phyloP scores from a whole-genome alignment of 2,329 filamentous ascomycete genomes.

The Penicillium decumbens region DNA sequence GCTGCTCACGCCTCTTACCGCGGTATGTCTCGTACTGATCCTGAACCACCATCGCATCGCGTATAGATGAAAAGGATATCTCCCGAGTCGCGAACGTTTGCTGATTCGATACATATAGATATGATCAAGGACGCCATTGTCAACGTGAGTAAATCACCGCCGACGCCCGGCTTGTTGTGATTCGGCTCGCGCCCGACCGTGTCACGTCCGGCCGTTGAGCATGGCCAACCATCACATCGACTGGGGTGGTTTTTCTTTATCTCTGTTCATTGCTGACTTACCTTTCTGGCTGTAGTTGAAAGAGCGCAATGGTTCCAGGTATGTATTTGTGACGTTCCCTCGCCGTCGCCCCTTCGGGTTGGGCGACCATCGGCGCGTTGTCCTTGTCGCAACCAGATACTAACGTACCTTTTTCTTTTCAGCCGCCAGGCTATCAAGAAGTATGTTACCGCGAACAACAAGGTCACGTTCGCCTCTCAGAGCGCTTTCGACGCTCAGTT shows the following conservation, averaged over 20 bases:
- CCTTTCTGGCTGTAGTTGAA: conserved; percentile 54
- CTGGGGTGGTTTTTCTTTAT: conserved; percentile 20
- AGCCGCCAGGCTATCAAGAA: conserved; percentile 71
- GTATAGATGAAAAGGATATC: conserved; percentile 32
- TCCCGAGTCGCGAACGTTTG: conserved; percentile 50
- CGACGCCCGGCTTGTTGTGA: conserved; percentile 45
- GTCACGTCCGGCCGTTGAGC: conserved; percentile 30
- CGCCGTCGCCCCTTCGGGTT: conserved; percentile 17
- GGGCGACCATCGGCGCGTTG: conserved; percentile 24
- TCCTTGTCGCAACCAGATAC: conserved; percentile 18
- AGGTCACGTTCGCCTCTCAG: conserved; percentile 52
- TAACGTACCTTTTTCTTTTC: conserved; percentile 33
- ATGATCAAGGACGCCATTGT: conserved; percentile 71
- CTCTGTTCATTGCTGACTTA: conserved; percentile 45
- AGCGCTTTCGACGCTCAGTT: conserved; percentile 67
- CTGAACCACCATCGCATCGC: conserved; percentile 46
- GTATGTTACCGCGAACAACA: conserved; percentile 69
- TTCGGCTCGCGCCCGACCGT: conserved; percentile 38
- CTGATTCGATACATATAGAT: conserved; percentile 54
- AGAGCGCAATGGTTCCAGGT: conserved; percentile 67
- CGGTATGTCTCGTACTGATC: conserved; percentile 52
- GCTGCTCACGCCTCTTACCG: conserved; percentile 61
- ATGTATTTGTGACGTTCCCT: conserved; percentile 39
- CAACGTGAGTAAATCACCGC: conserved; percentile 58
- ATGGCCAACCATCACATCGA: conserved; percentile 23